Percentiles rank a stretch among this genome's conserved stretches.
phyloP scores from a whole-genome alignment of 768 basidiomycete species.

The Lactarius trivialis region DNA sequence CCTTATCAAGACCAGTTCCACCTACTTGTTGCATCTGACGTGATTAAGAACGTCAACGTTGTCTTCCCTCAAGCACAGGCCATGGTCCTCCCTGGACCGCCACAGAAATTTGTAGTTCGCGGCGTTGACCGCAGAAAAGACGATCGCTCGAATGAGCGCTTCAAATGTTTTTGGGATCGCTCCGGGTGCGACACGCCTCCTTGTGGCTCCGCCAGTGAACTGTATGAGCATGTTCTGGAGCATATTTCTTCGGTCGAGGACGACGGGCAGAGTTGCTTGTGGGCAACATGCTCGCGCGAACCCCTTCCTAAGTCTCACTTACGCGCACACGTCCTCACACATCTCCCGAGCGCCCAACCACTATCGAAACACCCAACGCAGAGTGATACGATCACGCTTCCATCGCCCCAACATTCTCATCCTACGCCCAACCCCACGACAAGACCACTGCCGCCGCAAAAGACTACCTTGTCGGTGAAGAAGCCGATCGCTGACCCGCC shows the following conservation, averaged over 20 bases:
- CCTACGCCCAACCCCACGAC: conserved; percentile 56
- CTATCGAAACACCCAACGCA: conserved; percentile 59
- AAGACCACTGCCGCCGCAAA: conserved; percentile 67
- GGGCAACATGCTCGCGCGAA: conserved; percentile 58
- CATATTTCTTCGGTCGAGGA: conserved; percentile 40
- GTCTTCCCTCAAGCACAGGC: conserved; percentile 85
- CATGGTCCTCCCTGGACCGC: conserved; percentile 70
- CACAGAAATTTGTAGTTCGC: conserved; percentile 79
- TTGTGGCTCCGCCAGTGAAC: conserved; percentile 48
- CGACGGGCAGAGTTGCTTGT: conserved; percentile 51
- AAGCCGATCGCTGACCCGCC: conserved; percentile 58
- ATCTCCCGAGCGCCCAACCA: conserved; percentile 57
- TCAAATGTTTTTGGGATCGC: conserved; percentile 73
- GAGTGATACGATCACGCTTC: conserved; percentile 66
- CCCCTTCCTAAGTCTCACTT: conserved; percentile 44
- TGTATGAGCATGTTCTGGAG: conserved; percentile 67
- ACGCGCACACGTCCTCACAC: conserved; percentile 68
- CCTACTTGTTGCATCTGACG: conserved; percentile 79
- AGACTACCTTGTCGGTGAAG: conserved; percentile 51
- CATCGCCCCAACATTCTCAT: conserved; percentile 47
- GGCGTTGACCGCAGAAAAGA: conserved; percentile 72
- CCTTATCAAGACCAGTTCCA: conserved; percentile 50
- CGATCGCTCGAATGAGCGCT: conserved; percentile 48
- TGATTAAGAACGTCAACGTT: conserved; percentile 85
- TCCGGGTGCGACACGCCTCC: conserved; percentile 45